Base-by-base conservation (phyloP, 108 stramenopile species). In the Stephanodiscus minutulus region DNA sequence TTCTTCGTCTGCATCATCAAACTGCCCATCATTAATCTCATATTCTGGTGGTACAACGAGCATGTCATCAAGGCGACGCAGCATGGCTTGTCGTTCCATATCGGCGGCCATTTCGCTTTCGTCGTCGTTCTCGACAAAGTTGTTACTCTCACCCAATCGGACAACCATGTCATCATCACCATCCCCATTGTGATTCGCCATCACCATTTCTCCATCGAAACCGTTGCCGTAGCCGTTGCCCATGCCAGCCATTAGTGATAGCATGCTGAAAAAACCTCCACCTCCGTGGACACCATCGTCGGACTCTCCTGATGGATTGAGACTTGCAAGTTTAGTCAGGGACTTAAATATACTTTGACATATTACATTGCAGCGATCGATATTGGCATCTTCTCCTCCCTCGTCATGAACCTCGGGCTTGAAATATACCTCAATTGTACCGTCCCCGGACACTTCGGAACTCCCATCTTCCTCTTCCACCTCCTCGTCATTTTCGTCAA, bases 31-130 rank as follows among this genome's bases (percentile, higher is more conserved):
- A 36, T 60, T 61, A 15, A 79, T 75, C 66, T 89, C 83, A 47
- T 83, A 73, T 44, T 87, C 83, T 8, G 91, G 87, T 28, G 83
- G 85, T 17, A 91, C 91, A 20, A 89, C 73, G 53, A 91, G 63
- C 56, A 91, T 61, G 46, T 27, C 47, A 50, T 69, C 68, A 37
- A 77, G 44, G 31, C 68, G 41, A 52, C 50, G 35, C 46, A 70
- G 48, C 68, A 70, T 64, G 9, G 76, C 68, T 41, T 64, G 55
- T 0, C 69, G 68, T 27, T 56, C 76, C 33, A 59, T 43, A 24
- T 64, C 33, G 7, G 76, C 7, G 18, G 49, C 64, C 22, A 49
- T 55, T n/a, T 65, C 64, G 44, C 58, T 66, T 43, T 56, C 69
- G 48, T 70, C 69, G 28, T 66, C 76, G 47, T 68, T 44, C 27